phyloP scores from a whole-genome alignment of 306 rosid species.

The Quercus ilex region DNA sequence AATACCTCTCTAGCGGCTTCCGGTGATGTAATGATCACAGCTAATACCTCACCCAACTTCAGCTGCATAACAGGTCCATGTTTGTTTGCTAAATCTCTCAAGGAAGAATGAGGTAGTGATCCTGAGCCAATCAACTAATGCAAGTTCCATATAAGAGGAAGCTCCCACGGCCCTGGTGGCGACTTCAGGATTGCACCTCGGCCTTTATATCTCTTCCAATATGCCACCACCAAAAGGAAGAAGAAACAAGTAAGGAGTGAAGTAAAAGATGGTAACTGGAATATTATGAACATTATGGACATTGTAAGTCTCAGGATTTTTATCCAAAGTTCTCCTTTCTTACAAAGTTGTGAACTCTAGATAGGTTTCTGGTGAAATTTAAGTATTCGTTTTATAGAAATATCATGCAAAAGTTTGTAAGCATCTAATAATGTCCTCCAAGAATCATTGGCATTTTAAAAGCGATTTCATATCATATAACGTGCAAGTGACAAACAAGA shows the following conservation, averaged over 20 bases:
- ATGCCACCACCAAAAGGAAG: neutral
- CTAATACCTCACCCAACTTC: constrained; percentile 9
- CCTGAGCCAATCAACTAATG: constrained; percentile 9
- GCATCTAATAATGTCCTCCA: no score
- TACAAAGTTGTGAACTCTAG: neutral
- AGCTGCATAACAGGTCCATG: constrained; percentile 36
- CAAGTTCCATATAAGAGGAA: constrained; percentile 22
- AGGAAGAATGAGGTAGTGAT: neutral
- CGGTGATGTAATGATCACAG: constrained; percentile 20
- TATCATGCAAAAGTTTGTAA: neutral
- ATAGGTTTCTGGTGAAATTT: neutral
- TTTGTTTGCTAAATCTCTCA: constrained; percentile 12
- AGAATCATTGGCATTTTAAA: no score
- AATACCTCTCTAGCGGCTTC: constrained; percentile 25
- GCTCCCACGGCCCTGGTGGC: constrained; percentile 16
- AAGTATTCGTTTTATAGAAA: neutral
- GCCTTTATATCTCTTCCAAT: neutral
- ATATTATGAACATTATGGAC: neutral
- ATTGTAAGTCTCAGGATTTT: no score
- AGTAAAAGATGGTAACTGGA: neutral
- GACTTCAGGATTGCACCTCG: neutral
- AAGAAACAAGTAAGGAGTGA: neutral
- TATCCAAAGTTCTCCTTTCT: no score
- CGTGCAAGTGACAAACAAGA: no score
- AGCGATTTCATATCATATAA: no score